Evolutionary conservation across 2,329 filamentous ascomycete species (phyloP).

Genomic region (Drechmeria coniospora): DNA sequence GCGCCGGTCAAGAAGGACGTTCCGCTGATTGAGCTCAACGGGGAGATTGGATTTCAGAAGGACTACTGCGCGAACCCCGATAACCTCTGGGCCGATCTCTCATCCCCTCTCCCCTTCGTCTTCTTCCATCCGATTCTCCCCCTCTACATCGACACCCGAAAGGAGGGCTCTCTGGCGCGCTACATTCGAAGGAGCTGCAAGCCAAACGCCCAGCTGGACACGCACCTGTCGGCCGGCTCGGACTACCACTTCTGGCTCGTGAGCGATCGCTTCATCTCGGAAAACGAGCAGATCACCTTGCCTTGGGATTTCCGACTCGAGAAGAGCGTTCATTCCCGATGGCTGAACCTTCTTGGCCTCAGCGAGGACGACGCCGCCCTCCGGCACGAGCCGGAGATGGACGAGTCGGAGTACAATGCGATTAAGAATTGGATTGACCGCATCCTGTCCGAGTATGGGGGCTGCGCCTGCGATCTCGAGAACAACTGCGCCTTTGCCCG

Average conservation of each 20-base stretch:
- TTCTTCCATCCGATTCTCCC: constrained; percentile 81
- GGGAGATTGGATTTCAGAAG: constrained; percentile 57
- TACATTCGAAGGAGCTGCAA: constrained; percentile 87
- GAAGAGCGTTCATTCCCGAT: constrained; percentile 36
- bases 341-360: constrained; percentile 44
- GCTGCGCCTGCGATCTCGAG: constrained; percentile 57
- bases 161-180: constrained; percentile 71
- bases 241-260: constrained; percentile 91
- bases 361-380: constrained; percentile 39
- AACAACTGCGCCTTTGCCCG: constrained; percentile 47
- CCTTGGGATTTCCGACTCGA: constrained; percentile 53
- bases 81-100: constrained; percentile 54
- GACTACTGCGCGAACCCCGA: constrained; percentile 52
- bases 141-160: constrained; percentile 82
- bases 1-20: constrained; percentile 39
- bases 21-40: constrained; percentile 57
- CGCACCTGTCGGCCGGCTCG: constrained; percentile 60
- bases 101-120: constrained; percentile 55
- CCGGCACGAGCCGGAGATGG: constrained; percentile 37
- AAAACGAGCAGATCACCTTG: constrained; percentile 47
- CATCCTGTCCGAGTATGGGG: constrained; percentile 63
- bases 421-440: constrained; percentile 51
- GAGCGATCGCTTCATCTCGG: constrained; percentile 58
- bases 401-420: constrained; percentile 42
- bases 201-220: constrained; percentile 79